phyloP scores from a whole-genome alignment of 2,329 filamentous ascomycete genomes.

The Thermochaetoides dissita region DNA sequence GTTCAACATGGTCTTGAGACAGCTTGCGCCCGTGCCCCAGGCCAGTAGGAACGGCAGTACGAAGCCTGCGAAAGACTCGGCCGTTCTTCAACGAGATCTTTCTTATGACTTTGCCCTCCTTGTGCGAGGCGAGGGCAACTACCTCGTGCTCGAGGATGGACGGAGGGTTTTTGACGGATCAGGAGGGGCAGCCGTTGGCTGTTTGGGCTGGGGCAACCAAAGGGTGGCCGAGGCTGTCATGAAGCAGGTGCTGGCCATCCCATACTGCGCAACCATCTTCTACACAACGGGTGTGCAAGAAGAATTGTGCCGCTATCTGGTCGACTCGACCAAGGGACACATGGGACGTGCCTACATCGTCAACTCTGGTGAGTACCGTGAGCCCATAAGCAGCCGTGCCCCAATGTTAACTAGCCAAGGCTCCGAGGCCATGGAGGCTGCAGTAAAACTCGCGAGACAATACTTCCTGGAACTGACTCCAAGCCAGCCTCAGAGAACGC shows the following conservation, averaged over 20 bases:
- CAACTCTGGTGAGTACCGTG: constrained; percentile 20
- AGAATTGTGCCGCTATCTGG: constrained; percentile 24
- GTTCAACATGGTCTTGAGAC: constrained; percentile 13
- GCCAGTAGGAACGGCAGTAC: background rate
- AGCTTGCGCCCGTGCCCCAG: constrained; percentile 4
- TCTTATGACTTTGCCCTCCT: constrained; percentile 20
- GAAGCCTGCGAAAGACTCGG: constrained; percentile 15
- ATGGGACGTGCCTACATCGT: constrained; percentile 26
- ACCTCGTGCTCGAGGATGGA: constrained; percentile 27
- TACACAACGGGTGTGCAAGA: constrained; percentile 28
- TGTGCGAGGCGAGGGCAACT: constrained; percentile 23
- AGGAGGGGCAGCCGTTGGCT: constrained; percentile 32
- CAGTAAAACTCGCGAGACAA: constrained; percentile 50
- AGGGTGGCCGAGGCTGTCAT: constrained; percentile 27
- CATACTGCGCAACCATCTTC: constrained; percentile 30
- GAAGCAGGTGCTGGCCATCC: constrained; percentile 25
- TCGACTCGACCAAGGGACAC: constrained; percentile 23
- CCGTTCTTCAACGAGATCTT: constrained; percentile 27
- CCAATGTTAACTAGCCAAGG: constrained; percentile 23
- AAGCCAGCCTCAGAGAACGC: constrained; percentile 39
- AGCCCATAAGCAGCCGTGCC: too few species aligned
- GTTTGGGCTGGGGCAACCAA: constrained; percentile 30
- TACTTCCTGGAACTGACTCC: constrained; percentile 45
- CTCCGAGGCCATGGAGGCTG: constrained; percentile 52
- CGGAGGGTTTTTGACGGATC: constrained; percentile 29